Base-by-base conservation (phyloP, 2,329 filamentous ascomycete species). In the Fusarium mexicanum region DNA sequence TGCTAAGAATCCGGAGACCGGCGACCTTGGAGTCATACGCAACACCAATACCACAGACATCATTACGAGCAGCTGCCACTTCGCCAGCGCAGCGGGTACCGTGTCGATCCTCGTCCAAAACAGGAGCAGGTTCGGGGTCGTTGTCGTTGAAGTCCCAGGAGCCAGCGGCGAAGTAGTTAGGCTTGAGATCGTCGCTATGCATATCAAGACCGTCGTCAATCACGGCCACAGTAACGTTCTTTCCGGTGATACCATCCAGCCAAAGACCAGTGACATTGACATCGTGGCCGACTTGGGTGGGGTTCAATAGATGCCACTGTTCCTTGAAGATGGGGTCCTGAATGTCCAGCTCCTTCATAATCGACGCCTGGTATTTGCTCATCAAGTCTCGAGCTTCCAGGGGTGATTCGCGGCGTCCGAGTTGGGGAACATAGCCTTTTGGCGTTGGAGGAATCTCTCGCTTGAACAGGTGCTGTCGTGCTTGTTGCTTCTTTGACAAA, bases 81-180 rank as follows among this genome's bases (percentile, higher is more conserved):
- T 99, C 96, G 68, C 96, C 96, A 29, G 96, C 96, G 82, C 96
- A 99, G 73, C 96, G 89, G 46, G 96, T 99, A 61, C 96, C 96
- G 81, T 99, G 96, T 71, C 87, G 90, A 80, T 99, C 96, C 76
- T 98, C 96, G 8, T 87, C 88, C 8, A 98, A 85, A n/a, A 91
- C 89, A 4, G 96, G 96, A 70, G 90, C 92, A 7, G 96, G 96
- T 75, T 96, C 92, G 3, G 91, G 86, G 5, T 87, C 88, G 57
- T 93, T 88, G 79, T 98, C 95, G 82, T 99, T 99, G 86, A 97
- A 99, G 83, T 99, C 96, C 84, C 93, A 98, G 7, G 96, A 98
- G 33, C 96, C 96, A 65, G 91, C 90, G 3, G 94, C 93, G 80
- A 96, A 98, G 84, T 98, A 99, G 82, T 99, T 99, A 77, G 91